Percentiles rank a stretch among this genome's conserved stretches.
Conservation (phyloP, 2,329 filamentous ascomycete species). For the Clonostachys chloroleuca region DNA sequence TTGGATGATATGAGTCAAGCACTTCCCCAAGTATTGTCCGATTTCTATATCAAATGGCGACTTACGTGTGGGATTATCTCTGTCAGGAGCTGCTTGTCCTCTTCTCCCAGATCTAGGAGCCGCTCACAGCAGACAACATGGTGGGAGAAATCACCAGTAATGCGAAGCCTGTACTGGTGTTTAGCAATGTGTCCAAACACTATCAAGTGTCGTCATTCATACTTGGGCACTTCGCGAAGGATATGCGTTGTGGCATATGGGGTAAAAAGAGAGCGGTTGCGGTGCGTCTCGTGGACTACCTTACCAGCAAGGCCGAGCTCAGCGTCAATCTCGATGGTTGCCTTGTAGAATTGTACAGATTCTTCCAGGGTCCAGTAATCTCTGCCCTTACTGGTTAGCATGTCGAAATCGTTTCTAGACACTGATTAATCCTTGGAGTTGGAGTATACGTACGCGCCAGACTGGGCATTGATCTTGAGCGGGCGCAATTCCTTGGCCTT, state of each 20-base stretch:
- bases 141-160: slow-evolving; percentile 17
- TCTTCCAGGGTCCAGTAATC: slow-evolving; percentile 22
- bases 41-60: too few species aligned
- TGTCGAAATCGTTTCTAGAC: neutral
- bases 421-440: too few species aligned
- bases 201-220: neutral
- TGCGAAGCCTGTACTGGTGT: slow-evolving; percentile 7
- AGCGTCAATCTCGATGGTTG: slow-evolving; percentile 18
- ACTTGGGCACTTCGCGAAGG: slow-evolving; percentile 20
- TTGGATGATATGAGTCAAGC: slow-evolving; percentile 1
- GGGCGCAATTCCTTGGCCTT: slow-evolving; percentile 4
- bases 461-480: slow-evolving; percentile 7
- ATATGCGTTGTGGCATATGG: slow-evolving; percentile 18
- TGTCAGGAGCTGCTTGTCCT: slow-evolving; percentile 10
- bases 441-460: slow-evolving; percentile 7
- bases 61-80: slow-evolving; percentile 21
- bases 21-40: neutral
- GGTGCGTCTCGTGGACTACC: slow-evolving; percentile 23
- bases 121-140: slow-evolving; percentile 14
- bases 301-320: slow-evolving; percentile 19
- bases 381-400: slow-evolving; percentile 7
- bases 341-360: slow-evolving; percentile 22
- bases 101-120: slow-evolving; percentile 9
- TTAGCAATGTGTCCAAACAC: neutral
- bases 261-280: slow-evolving; percentile 22